These are phyloP conservation scores for Skeletonema grethae DNA, from an alignment of 108 stramenopile genomes.

Conservation along the genomic window DNA sequence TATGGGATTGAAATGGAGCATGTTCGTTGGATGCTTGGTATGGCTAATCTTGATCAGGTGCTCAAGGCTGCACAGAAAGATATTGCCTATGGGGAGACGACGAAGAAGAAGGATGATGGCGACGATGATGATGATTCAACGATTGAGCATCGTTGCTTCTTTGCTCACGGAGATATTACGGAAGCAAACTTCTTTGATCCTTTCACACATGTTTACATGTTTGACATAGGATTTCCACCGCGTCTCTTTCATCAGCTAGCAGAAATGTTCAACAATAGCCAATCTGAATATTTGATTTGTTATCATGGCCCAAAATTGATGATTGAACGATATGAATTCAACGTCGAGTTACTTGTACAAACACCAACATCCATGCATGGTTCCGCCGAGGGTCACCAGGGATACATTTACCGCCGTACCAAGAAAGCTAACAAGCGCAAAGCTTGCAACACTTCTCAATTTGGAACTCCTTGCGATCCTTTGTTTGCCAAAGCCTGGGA, in stretches of 20 bases:
- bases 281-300: slow-evolving; percentile 73
- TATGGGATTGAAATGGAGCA: slow-evolving; percentile 93
- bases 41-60: slow-evolving; percentile 71
- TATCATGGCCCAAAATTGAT: slow-evolving; percentile 76
- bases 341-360: slow-evolving; percentile 74
- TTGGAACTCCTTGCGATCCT: slow-evolving; percentile 63
- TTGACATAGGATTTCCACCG: slow-evolving; percentile 93
- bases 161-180: slow-evolving; percentile 86
- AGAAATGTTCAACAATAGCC: slow-evolving; percentile 73
- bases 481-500: slow-evolving; percentile 61
- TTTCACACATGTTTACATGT: slow-evolving; percentile 98
- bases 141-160: slow-evolving; percentile 56
- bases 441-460: slow-evolving; percentile 5
- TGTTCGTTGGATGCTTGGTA: slow-evolving; percentile 80
- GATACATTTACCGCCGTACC: slow-evolving; percentile 79
- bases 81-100: neutral
- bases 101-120: neutral
- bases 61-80: slow-evolving; percentile 49
- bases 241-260: slow-evolving; percentile 63
- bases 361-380: slow-evolving; percentile 85
- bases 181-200: slow-evolving; percentile 89
- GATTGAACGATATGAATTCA: slow-evolving; percentile 74
- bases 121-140: neutral
- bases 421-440: slow-evolving; percentile 4
- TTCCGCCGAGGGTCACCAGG: slow-evolving; percentile 79